Evolutionary conservation across 2,329 filamentous ascomycete species (phyloP).

Genomic region (Ceratocystis albifundus): DNA sequence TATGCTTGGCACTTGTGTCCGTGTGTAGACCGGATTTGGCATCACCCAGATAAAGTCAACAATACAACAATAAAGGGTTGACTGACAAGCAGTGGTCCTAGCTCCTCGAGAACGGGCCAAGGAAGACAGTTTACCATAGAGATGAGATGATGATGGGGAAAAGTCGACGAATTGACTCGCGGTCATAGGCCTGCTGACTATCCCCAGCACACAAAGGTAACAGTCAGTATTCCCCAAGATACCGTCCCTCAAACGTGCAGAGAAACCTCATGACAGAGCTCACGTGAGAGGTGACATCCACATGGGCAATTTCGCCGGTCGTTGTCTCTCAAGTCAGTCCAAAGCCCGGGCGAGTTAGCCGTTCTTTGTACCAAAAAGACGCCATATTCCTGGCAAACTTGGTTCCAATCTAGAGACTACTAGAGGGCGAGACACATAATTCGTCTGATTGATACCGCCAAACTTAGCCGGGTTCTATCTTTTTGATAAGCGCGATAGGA

Average conservation of each 20-base stretch:
- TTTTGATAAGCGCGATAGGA: conserved; percentile 2
- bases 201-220: neutral
- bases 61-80: neutral
- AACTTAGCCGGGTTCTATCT: conserved; percentile 9
- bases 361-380: neutral
- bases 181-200: neutral
- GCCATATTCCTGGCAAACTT: neutral
- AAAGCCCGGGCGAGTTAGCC: neutral
- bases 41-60: neutral
- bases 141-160: neutral
- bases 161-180: too few species aligned
- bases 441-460: neutral
- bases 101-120: neutral
- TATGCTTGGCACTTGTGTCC: neutral
- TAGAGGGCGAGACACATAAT: neutral
- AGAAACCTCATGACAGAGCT: neutral
- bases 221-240: neutral
- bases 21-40: neutral
- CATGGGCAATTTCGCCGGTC: neutral
- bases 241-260: neutral
- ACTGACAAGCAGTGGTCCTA: neutral
- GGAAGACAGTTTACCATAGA: neutral
- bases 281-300: neutral
- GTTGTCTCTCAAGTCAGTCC: neutral
- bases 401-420: neutral